Evolutionary conservation across 176 grass and related monocot genomes (phyloP).

Genomic region (Carex kokanica): DNA sequence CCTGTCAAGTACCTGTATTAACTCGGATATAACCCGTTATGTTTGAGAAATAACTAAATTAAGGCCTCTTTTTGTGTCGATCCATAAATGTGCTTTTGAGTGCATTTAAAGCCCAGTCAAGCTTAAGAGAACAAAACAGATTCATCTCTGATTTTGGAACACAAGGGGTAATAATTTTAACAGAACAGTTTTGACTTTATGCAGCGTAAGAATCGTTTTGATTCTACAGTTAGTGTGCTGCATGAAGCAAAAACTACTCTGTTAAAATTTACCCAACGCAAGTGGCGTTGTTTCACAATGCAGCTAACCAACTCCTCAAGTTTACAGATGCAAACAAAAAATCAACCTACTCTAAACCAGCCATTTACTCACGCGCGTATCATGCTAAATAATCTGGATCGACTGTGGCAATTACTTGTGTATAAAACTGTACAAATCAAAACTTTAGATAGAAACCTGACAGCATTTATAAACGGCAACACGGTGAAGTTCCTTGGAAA

Average conservation of each 20-base stretch:
- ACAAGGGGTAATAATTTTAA: background rate
- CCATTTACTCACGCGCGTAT: constrained; percentile 42
- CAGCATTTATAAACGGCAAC: background rate
- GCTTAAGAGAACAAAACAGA: background rate
- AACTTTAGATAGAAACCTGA: background rate
- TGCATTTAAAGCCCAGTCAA: background rate
- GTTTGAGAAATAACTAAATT: too few species aligned
- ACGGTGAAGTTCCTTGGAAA: background rate
- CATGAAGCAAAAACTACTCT: too few species aligned
- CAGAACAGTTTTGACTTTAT: too few species aligned
- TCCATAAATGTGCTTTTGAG: background rate
- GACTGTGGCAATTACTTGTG: background rate
- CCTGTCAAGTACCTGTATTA: too few species aligned
- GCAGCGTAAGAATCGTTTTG: too few species aligned
- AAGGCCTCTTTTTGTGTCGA: background rate
- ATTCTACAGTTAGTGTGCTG: too few species aligned
- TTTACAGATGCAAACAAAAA: constrained; percentile 38
- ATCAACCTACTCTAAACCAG: constrained; percentile 61
- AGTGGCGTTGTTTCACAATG: background rate
- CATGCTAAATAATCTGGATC: constrained; percentile 29
- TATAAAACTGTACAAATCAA: background rate
- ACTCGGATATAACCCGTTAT: too few species aligned
- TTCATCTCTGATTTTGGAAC: background rate
- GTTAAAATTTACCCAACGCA: too few species aligned
- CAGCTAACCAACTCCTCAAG: constrained; percentile 2